A percentile compares a stretch with the other conserved stretches of the same genome.
Evolutionary conservation across 1,284 basidiomycete genomes (phyloP).

Genomic region (Naganishia sp.): DNA sequence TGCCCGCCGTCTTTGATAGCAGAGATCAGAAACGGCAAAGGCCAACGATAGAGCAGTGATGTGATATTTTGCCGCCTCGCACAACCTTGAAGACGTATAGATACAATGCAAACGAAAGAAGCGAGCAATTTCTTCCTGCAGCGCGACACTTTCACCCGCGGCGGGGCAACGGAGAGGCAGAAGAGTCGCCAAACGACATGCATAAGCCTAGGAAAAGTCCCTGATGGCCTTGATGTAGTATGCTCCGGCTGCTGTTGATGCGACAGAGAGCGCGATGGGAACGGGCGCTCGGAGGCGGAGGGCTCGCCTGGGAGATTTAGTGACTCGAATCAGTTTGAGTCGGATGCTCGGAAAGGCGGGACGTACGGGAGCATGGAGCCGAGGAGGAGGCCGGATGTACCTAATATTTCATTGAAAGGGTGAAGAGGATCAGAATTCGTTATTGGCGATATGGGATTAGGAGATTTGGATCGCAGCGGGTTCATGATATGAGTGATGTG

Average conservation of each 20-base stretch:
- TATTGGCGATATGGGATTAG: no score
- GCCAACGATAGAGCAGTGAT: no score
- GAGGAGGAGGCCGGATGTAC: slow-evolving; percentile 24
- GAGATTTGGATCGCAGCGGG: no score
- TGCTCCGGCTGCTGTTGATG: slow-evolving; percentile 29
- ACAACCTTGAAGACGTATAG: neutral
- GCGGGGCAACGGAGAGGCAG: neutral
- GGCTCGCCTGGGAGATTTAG: slow-evolving; percentile 24
- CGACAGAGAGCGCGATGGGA: slow-evolving; percentile 31
- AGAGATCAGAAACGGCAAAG: no score
- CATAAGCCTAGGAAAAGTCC: slow-evolving; percentile 25
- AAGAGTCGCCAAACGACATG: neutral
- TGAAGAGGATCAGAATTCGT: neutral
- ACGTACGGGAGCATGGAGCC: slow-evolving; percentile 31
- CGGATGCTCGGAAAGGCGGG: neutral
- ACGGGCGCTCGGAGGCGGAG: slow-evolving; percentile 30
- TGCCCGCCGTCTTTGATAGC: no score
- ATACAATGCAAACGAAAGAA: neutral
- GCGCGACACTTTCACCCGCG: no score
- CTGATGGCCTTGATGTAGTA: slow-evolving; percentile 34
- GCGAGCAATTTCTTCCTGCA: no score
- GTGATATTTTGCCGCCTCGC: neutral
- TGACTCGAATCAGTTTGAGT: neutral
- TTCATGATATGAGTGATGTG: no score
- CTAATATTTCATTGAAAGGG: neutral